Evolutionary conservation across 179 eudicot genomes (phyloP).

Genomic region (Camellia oleifera): DNA sequence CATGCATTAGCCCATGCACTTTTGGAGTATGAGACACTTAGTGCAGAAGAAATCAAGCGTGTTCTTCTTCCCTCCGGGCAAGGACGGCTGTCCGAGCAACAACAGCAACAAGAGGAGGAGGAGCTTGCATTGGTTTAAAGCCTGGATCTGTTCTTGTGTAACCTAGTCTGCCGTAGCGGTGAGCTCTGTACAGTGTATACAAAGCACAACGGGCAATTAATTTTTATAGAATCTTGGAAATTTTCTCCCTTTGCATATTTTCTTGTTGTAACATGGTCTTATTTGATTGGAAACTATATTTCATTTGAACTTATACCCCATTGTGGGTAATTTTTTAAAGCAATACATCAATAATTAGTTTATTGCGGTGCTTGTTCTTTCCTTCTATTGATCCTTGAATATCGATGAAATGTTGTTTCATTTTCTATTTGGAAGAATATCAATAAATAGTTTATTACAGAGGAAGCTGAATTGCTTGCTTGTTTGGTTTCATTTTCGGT

Average conservation of each 20-base stretch:
- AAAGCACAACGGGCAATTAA: background rate
- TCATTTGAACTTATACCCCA: background rate
- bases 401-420: background rate
- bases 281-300: no score
- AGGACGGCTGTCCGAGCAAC: constrained; percentile 33
- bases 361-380: background rate
- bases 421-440: no score
- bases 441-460: no score
- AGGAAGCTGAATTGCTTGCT: no score
- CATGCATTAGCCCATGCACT: constrained; percentile 23
- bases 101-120: constrained; percentile 48
- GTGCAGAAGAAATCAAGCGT: constrained; percentile 78
- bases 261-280: background rate
- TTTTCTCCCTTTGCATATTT: background rate
- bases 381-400: background rate
- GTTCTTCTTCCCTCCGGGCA: constrained; percentile 56
- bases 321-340: no score
- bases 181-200: background rate
- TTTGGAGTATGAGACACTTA: constrained; percentile 79
- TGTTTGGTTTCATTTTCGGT: no score
- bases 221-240: background rate
- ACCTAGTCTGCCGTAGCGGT: background rate
- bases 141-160: background rate
- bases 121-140: constrained; percentile 63
- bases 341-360: background rate